Evolutionary conservation across 2,329 filamentous ascomycete species (phyloP).

Genomic region (Pseudocercospora eumusae): DNA sequence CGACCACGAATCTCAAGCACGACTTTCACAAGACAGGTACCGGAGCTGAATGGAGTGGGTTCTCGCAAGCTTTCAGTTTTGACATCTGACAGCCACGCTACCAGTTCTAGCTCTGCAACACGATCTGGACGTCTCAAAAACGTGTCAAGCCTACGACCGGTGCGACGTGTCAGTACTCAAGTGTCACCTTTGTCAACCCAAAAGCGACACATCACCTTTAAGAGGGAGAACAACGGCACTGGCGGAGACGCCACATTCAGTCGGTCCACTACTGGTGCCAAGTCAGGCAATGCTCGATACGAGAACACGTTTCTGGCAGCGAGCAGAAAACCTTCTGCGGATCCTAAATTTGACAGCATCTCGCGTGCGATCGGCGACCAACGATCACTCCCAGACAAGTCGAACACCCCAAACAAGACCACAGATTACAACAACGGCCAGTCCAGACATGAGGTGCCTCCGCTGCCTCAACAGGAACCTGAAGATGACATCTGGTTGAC

Average conservation of each 20-base stretch:
- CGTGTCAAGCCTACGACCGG: constrained; percentile 6
- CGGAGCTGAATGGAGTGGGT: background rate
- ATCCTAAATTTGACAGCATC: background rate
- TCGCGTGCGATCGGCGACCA: background rate
- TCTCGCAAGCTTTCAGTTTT: constrained; percentile 5
- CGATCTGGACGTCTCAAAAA: background rate
- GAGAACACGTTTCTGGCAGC: background rate
- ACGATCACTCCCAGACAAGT: background rate
- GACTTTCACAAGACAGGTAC: constrained; percentile 35
- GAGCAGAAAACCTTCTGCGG: background rate
- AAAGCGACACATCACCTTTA: constrained; percentile 25
- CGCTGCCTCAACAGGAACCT: constrained; percentile 17
- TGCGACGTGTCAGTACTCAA: constrained; percentile 11
- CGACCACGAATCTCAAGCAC: constrained; percentile 40
- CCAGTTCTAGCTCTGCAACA: constrained; percentile 12
- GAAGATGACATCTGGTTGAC: constrained; percentile 40
- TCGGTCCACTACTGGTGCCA: constrained; percentile 4
- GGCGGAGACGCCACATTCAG: constrained; percentile 19
- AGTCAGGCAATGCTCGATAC: background rate
- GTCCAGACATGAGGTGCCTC: constrained; percentile 25
- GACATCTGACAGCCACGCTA: constrained; percentile 17
- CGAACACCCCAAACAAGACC: background rate
- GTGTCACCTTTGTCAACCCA: constrained; percentile 16
- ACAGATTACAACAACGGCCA: constrained; percentile 4
- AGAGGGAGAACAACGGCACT: background rate